Evolutionary conservation across 257 asterid genomes (phyloP), one percentile per base, ranked within the genome.

Genomic region (Solanum raphanifolium): DNA sequence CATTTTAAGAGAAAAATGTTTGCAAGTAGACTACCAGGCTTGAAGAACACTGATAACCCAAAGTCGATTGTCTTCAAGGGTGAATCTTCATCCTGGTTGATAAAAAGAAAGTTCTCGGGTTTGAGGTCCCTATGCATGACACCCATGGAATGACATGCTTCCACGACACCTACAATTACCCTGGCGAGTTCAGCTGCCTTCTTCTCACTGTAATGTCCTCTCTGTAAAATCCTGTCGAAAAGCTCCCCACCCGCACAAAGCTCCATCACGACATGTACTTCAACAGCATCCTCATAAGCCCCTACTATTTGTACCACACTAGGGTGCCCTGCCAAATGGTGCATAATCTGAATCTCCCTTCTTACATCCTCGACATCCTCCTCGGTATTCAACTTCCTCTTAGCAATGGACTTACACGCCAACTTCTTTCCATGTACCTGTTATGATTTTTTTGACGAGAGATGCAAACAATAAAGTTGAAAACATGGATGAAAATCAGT

Each of bases 331-430:
- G 97, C 93, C 88, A 96, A 92, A 88, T 96, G 98, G 74, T 95
- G 99, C 99, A 96, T 93, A 68, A 95, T 96, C 92, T 94, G 97
- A 87, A 96, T 90, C 93, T 96, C 98, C 71, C 99, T 93, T 90
- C 98, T 92, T 46, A 96, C 98, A 87, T 96, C 99, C 60, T 96
- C 98, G 87, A 96, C 95, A 83, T 96, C 99, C 39, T 95, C 98
- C 62, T 84, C 88, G 4, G 94, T 92, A 34, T 92, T 79, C 34
- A 96, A 72, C 74, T 96, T 96, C 79, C 98, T 89, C 92, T 95
- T 96, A 0, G 98, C 96, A 20, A 96, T 96, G 3, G 96, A 89
- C 85, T 96, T 96, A 78, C 99, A 96, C 0, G 99, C 99, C n/a
- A 90, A 95, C 48, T 96, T 92, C 38, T 92, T 92, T 10, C 93